Evolutionary conservation across 805 yeast genomes (phyloP), one percentile per base, ranked within the genome.

Genomic region (Teunomyces aglyptinius): DNA sequence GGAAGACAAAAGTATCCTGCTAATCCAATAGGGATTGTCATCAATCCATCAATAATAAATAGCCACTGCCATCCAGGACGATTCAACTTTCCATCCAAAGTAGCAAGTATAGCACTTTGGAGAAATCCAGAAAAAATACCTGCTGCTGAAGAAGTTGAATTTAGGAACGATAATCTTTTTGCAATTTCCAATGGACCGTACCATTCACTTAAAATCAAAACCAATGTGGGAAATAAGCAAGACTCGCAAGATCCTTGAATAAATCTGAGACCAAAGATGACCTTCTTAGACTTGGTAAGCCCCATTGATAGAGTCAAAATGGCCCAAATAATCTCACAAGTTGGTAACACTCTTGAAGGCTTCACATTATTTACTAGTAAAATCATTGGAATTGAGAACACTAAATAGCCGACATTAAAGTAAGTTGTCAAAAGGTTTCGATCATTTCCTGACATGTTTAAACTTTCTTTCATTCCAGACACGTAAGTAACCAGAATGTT

Each of bases 11-110:
- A 66, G 49, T 68, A 68, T 0, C 76, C 76, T 8, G 57, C 34
- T 3, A 71, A 12, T 0, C 75, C 77, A 13, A 70, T 61, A 3
- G 65, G 68, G 15, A 70, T 52, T 3, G 69, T 62, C 40, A 73
- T 60, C 5, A 61, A 38, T 12, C 63, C 65, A 47, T 65, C 67
- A 35, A 65, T 46, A 43, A 75, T 65, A 58, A 71, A 76, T 38
- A 75, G 59, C 75, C 78, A 76, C 57, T 65, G 63, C 79, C 79
- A 76, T 3, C 75, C 71, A n/a, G 60, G 55, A 19, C 68, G 45
- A 6, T 80, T 80, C 15, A 45, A 45, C 16, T 49, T 63, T 35
- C 77, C 77, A 43, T 63, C 72, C 61, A 53, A 67, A 56, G 38
- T 48, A 32, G 19, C 39, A 46, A 52, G 55, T 16, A 58, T 50